Conservation (phyloP, 2,329 filamentous ascomycete species). For the Trichoderma lentiforme region DNA sequence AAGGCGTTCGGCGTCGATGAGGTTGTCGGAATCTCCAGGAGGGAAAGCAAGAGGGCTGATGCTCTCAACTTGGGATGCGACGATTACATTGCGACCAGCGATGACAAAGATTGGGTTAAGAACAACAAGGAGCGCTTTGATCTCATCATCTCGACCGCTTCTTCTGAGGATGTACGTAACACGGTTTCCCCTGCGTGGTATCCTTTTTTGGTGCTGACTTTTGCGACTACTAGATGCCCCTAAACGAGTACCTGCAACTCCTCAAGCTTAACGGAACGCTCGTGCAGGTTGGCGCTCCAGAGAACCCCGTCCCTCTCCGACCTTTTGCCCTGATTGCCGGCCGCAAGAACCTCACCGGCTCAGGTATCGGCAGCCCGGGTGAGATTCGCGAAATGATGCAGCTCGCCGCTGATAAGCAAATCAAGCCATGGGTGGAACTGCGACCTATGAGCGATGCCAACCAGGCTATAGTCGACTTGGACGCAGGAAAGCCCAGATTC, state of each 20-base stretch:
- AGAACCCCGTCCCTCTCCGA: constrained; percentile 20
- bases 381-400: constrained; percentile 60
- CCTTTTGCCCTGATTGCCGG: constrained; percentile 53
- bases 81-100: constrained; percentile 41
- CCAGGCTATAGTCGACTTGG: constrained; percentile 54
- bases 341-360: constrained; percentile 47
- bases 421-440: constrained; percentile 56
- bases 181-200: too few relatives aligned
- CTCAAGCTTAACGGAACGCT: constrained; percentile 58
- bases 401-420: constrained; percentile 52
- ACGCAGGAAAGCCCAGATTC: constrained; percentile 49
- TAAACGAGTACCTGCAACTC: constrained; percentile 58
- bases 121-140: constrained; percentile 52
- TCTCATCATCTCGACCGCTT: constrained; percentile 58
- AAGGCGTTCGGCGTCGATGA: constrained; percentile 63
- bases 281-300: constrained; percentile 56
- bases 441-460: constrained; percentile 56
- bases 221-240: constrained; percentile 47
- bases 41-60: constrained; percentile 50
- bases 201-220: not conserved
- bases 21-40: constrained; percentile 58
- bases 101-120: constrained; percentile 53
- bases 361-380: constrained; percentile 46
- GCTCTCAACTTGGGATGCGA: constrained; percentile 56
- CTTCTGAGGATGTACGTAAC: constrained; percentile 29